These are phyloP conservation scores for Calonectria pseudoturangicola DNA, from an alignment of 2,329 filamentous ascomycete genomes.

Conservation along the genomic window DNA sequence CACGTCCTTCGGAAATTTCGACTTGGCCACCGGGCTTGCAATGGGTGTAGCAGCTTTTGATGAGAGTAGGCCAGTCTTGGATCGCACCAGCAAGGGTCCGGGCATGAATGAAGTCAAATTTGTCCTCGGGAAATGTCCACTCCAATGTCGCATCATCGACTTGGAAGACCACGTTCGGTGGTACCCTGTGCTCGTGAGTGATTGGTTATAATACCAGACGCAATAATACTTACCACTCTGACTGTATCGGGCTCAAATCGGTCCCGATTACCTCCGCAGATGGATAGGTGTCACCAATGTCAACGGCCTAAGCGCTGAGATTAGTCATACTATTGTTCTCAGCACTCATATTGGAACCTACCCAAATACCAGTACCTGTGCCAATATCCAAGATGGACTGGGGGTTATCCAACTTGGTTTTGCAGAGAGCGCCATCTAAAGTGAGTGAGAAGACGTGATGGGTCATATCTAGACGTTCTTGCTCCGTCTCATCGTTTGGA, in stretches of 20 bases:
- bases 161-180: slow-evolving; percentile 53
- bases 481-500: slow-evolving; percentile 61
- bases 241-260: slow-evolving; percentile 54
- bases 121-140: slow-evolving; percentile 49
- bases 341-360: background rate
- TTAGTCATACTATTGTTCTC: background rate
- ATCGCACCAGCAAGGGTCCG: slow-evolving; percentile 55
- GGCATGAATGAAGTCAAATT: slow-evolving; percentile 56
- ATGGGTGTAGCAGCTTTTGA: slow-evolving; percentile 45
- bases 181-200: slow-evolving; percentile 41
- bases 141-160: slow-evolving; percentile 52
- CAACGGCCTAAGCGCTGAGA: slow-evolving; percentile 65
- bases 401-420: slow-evolving; percentile 43
- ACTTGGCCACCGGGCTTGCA: slow-evolving; percentile 44
- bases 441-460: slow-evolving; percentile 71
- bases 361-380: slow-evolving; percentile 52
- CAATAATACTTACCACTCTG: slow-evolving; percentile 41
- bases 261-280: slow-evolving; percentile 51
- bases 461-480: slow-evolving; percentile 72
- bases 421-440: slow-evolving; percentile 63
- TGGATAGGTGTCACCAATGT: slow-evolving; percentile 55
- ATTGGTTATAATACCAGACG: too few species aligned
- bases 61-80: slow-evolving; percentile 53
- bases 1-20: slow-evolving; percentile 47
- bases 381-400: slow-evolving; percentile 52